Conservation (phyloP, 345 rosid species). For the Citrus australasica region DNA sequence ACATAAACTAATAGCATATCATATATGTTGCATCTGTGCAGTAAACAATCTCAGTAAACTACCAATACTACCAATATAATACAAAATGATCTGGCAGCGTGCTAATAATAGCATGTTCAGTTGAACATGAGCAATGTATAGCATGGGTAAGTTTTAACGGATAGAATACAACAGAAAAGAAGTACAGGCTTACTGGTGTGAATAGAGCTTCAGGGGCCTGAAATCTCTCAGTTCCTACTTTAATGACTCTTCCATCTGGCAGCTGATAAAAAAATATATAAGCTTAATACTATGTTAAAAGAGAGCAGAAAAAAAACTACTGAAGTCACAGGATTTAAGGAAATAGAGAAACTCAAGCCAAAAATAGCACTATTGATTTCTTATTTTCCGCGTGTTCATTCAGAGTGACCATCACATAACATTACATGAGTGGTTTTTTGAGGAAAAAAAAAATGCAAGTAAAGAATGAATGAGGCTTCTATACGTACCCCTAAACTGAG, state of each 20-base stretch:
- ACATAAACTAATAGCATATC: background rate
- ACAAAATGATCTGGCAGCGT: background rate
- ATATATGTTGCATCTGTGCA: background rate
- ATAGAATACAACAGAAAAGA: constrained; percentile 1
- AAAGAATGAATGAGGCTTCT: background rate
- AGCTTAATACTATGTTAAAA: background rate
- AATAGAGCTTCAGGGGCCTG: constrained; percentile 99
- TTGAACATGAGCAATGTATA: background rate
- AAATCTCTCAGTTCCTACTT: constrained; percentile 99
- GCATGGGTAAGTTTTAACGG: background rate
- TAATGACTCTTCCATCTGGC: constrained; percentile 94
- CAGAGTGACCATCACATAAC: background rate
- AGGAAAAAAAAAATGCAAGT: background rate
- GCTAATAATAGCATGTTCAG: constrained; percentile 1
- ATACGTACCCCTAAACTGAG: background rate
- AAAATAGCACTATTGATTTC: background rate
- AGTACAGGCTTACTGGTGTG: constrained; percentile 65
- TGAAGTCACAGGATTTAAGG: background rate
- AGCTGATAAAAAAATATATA: constrained; percentile 46
- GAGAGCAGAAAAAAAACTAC: background rate
- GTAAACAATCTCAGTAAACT: background rate
- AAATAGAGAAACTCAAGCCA: constrained; percentile 4
- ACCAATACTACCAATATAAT: constrained; percentile 5
- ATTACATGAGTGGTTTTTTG: background rate
- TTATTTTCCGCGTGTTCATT: background rate